phyloP scores from a whole-genome alignment of 1,139 yeast genomes.

The Taphrina betulina region DNA sequence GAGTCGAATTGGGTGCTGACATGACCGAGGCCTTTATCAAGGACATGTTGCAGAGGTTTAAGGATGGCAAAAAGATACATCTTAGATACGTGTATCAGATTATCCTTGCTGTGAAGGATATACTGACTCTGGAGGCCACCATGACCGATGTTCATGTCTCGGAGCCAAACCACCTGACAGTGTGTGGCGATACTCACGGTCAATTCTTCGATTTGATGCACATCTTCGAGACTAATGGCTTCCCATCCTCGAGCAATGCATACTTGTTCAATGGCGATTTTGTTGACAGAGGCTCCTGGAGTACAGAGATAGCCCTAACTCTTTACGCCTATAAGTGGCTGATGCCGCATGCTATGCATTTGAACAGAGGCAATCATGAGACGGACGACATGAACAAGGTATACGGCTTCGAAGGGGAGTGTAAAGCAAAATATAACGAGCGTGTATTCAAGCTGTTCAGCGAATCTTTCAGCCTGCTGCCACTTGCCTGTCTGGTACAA shows the following conservation, averaged over 20 bases:
- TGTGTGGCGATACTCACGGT: conserved; percentile 98
- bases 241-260: conserved; percentile 60
- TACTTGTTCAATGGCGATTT: conserved; percentile 95
- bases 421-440: conserved; percentile 83
- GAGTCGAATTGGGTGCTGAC: conserved; percentile 54
- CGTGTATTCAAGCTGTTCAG: conserved; percentile 81
- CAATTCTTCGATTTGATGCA: conserved; percentile 87
- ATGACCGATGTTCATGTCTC: conserved; percentile 66
- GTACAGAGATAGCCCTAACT: conserved; percentile 88
- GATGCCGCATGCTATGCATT: conserved; percentile 67
- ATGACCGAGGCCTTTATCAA: conserved; percentile 58
- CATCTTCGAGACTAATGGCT: conserved; percentile 73
- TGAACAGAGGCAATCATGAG: conserved; percentile 96
- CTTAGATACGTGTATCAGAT: conserved; percentile 82
- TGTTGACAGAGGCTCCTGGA: conserved; percentile 98
- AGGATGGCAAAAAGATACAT: conserved; percentile 70
- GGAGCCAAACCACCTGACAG: conserved; percentile 55
- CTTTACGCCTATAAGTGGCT: conserved; percentile 75
- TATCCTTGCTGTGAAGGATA: conserved; percentile 58
- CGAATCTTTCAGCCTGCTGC: conserved; percentile 81
- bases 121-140: conserved; percentile 66
- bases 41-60: conserved; percentile 66
- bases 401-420: conserved; percentile 94
- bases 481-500: conserved; percentile 80
- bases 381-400: conserved; percentile 95